Evolutionary conservation across 495 filamentous ascomycete species (phyloP).

Genomic region (Penicillium desertorum): DNA sequence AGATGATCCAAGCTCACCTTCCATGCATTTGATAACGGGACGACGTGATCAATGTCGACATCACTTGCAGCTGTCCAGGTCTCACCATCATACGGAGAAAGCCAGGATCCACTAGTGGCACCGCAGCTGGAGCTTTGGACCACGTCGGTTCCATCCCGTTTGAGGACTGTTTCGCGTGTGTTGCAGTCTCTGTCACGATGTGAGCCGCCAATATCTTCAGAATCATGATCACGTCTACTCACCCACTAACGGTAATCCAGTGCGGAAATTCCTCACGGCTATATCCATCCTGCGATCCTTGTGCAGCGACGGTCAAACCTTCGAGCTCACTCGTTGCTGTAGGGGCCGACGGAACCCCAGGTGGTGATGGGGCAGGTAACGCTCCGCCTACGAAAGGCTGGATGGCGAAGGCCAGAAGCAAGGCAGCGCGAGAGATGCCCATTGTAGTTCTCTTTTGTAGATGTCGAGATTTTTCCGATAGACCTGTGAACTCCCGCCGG

Average conservation of each 20-base stretch:
- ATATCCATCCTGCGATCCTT: conserved; percentile 55
- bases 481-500: background rate
- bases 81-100: conserved; percentile 65
- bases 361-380: conserved; percentile 36
- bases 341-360: conserved; percentile 57
- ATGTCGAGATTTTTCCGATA: background rate
- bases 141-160: conserved; percentile 64
- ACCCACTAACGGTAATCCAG: conserved; percentile 58
- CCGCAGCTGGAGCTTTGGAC: conserved; percentile 50
- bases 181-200: conserved; percentile 54
- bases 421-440: background rate
- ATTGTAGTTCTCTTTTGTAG: background rate
- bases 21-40: conserved; percentile 74
- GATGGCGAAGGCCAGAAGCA: conserved; percentile 14
- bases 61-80: conserved; percentile 65
- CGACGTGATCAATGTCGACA: conserved; percentile 75
- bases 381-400: conserved; percentile 12
- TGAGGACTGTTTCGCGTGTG: conserved; percentile 64
- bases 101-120: conserved; percentile 60
- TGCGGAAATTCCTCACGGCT: conserved; percentile 63
- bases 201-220: background rate
- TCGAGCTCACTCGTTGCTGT: conserved; percentile 56
- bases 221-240: background rate
- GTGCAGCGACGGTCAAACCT: conserved; percentile 52
- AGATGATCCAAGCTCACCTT: conserved; percentile 43